Evolutionary conservation across 371 early-diverging fungal genomes (phyloP).

Genomic region (Rhizopus arrhizus): DNA sequence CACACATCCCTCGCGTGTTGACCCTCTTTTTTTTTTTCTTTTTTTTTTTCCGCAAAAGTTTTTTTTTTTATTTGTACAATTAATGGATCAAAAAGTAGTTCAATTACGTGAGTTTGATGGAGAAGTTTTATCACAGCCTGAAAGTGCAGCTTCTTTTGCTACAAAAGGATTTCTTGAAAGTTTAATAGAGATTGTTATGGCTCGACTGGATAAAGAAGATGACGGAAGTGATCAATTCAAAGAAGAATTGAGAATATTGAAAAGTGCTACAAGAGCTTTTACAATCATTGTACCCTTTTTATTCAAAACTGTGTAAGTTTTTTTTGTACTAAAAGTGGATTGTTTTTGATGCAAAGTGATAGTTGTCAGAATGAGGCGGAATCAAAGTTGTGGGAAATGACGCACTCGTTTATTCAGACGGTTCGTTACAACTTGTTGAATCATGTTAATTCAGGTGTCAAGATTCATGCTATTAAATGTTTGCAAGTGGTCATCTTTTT

Average conservation of each 20-base stretch:
- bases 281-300: conserved; percentile 40
- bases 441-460: conserved; percentile 45
- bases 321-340: neutral
- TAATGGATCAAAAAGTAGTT: conserved; percentile 30
- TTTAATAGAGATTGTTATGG: conserved; percentile 25
- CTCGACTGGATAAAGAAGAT: conserved; percentile 22
- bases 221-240: conserved; percentile 25
- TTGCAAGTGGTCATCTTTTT: conserved; percentile 45
- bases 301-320: conserved; percentile 22
- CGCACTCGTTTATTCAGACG: conserved; percentile 26
- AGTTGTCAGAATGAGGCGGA: conserved; percentile 55
- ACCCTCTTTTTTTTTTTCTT: neutral
- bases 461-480: conserved; percentile 47
- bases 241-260: conserved; percentile 36
- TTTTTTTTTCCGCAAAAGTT: neutral
- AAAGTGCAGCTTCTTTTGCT: conserved; percentile 41
- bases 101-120: conserved; percentile 44
- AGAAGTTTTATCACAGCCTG: conserved; percentile 31
- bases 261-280: conserved; percentile 46
- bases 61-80: neutral
- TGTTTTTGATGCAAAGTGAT: neutral
- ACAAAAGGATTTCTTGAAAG: conserved; percentile 47
- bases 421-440: conserved; percentile 27
- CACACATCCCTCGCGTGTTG: too few relatives aligned
- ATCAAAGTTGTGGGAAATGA: conserved; percentile 44